Conservation (phyloP, 345 rosid species). For the Abelmoschus esculentus region DNA sequence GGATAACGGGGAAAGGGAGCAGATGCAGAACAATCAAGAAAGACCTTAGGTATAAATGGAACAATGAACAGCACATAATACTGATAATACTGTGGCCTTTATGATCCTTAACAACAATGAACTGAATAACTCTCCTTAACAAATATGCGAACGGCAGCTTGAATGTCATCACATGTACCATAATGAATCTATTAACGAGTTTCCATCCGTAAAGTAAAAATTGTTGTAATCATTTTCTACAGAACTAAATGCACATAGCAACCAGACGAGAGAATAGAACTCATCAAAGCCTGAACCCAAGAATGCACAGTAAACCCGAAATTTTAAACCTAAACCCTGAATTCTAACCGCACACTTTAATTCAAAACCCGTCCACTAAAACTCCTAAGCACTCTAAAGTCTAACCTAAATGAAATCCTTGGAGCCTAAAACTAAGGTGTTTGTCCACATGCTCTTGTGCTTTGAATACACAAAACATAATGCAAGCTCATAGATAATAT, state of each 20-base stretch:
- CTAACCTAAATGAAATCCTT: no score
- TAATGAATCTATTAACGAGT: slow-evolving; percentile 3
- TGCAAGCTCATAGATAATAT: not conserved
- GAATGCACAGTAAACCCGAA: not conserved
- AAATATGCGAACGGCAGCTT: not conserved
- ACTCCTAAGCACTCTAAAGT: no score
- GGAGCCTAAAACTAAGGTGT: no score
- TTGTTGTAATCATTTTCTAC: not conserved
- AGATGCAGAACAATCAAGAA: not conserved
- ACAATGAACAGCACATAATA: not conserved
- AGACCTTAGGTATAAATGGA: not conserved
- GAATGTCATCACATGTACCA: not conserved
- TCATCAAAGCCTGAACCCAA: not conserved
- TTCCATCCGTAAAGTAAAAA: not conserved
- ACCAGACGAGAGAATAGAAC: not conserved
- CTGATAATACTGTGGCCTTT: not conserved
- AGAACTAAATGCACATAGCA: not conserved
- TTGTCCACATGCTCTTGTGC: no score
- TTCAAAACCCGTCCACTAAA: no score
- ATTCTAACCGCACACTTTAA: no score
- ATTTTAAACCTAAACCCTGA: no score
- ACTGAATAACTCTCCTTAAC: not conserved
- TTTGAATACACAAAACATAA: not conserved
- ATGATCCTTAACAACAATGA: not conserved
- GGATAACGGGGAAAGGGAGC: not conserved